A percentile compares a stretch with the other conserved stretches of the same genome.
Conservation (phyloP, 805 yeast genomes). For the Saccharomycopsis olivae region DNA sequence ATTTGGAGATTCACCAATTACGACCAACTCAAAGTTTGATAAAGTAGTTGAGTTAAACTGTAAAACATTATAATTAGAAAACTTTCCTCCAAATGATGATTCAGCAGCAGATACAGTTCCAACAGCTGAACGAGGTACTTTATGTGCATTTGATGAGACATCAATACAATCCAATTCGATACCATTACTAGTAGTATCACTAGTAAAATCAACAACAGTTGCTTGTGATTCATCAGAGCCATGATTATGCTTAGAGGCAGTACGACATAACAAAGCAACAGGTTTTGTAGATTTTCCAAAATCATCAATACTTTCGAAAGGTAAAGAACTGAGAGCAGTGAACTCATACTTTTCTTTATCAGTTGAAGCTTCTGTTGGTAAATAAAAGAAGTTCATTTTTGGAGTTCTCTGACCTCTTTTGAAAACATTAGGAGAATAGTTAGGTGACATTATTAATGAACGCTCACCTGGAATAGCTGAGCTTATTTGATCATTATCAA, state of each 20-base stretch:
- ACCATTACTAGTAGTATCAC: conserved; percentile 6
- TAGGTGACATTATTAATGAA: conserved; percentile 10
- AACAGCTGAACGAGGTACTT: conserved; percentile 42
- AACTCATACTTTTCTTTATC: conserved; percentile 17
- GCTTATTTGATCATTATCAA: conserved; percentile 21
- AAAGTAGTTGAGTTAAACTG: conserved; percentile 32
- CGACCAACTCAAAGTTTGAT: conserved; percentile 36
- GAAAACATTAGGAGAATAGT: neutral
- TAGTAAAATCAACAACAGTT: conserved; percentile 12
- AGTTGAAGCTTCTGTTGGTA: conserved; percentile 9
- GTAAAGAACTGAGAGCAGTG: conserved; percentile 21
- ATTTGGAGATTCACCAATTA: conserved; percentile 30
- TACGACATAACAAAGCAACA: conserved; percentile 20
- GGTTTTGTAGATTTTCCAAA: conserved; percentile 16
- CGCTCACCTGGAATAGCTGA: conserved; percentile 18
- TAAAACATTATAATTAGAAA: conserved; percentile 38
- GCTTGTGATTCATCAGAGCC: neutral
- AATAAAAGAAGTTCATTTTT: conserved; percentile 17
- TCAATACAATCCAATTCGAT: conserved; percentile 32
- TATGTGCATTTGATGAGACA: conserved; percentile 26
- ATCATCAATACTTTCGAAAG: conserved; percentile 12
- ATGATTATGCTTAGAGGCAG: conserved; percentile 1
- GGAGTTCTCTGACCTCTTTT: conserved; percentile 14
- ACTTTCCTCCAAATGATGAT: conserved; percentile 45
- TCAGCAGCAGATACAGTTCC: conserved; percentile 31